Base-by-base conservation (phyloP, 805 yeast genomes). In the Saturnispora galanensis region DNA sequence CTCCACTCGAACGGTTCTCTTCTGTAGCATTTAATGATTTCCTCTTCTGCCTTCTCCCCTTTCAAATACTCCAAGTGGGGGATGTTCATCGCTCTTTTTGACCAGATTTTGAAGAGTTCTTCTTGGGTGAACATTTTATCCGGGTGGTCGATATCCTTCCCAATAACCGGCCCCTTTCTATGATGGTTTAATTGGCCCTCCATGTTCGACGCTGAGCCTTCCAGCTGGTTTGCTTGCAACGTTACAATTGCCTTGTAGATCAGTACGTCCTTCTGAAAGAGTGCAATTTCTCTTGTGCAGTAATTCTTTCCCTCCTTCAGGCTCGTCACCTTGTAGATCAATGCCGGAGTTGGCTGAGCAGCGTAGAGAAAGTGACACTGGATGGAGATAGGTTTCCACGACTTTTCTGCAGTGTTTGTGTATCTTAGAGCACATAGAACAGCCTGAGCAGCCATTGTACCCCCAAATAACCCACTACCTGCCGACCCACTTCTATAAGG, bases 391-490 rank as follows among this genome's bases (percentile, higher is more conserved):
- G 88, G 87, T 28, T 63, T 64, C 60, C 73, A 74, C 16, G 59
- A 52, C 2, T 51, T 56, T 6, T 52, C 48, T 1, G 40, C 35
- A 11, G 55, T 46, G n/a, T 70, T 68, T 5, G 76, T 66, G 7
- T 77, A 71, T 40, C 70, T 66, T 31, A 79, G 63, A 2, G 82
- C 79, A 5, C 84, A 85, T 47, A 73, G 58, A 3, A 81, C 59
- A 2, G 86, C 66, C 52, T 81, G 88, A 0, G 84, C 84, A 13
- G 79, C 76, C 36, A 77, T 63, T 15, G 79, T 76, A 9, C 89
- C 88, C 2, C 88, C 88, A 62, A 80, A 81, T 0, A 81, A 75
- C 2, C 85, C 86, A 37, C 81, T 63, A 2, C 84, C 81, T 30
- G 41, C 41, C 9, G 34, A 30, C 3, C 41, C 41, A 8, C 35